phyloP scores from a whole-genome alignment of 768 basidiomycete genomes.

The Boletus rubescentipes region DNA sequence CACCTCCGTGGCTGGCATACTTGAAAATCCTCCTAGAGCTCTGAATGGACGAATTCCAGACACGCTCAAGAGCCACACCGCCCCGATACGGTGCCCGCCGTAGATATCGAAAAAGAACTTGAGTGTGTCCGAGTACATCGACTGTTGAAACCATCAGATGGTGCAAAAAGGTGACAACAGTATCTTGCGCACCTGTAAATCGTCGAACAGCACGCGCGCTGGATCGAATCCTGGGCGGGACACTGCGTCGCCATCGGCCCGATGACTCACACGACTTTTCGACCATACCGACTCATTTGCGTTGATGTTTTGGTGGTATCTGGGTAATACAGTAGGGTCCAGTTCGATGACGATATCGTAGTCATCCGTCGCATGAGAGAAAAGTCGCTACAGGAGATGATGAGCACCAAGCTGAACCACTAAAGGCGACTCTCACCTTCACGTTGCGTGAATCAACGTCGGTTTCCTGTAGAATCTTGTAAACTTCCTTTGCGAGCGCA shows the following conservation, averaged over 20 bases:
- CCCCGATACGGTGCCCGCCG: slow-evolving; percentile 78
- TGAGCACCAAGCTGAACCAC: background rate
- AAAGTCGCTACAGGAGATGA: slow-evolving; percentile 58
- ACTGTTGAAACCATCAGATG: slow-evolving; percentile 38
- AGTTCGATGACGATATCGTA: slow-evolving; percentile 87
- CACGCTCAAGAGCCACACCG: slow-evolving; percentile 81
- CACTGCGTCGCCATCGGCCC: slow-evolving; percentile 33
- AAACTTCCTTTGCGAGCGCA: slow-evolving; percentile 74
- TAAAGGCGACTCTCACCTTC: slow-evolving; percentile 44
- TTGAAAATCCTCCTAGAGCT: slow-evolving; percentile 80
- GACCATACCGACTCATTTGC: slow-evolving; percentile 50
- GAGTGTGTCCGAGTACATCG: slow-evolving; percentile 70
- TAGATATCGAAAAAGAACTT: slow-evolving; percentile 82
- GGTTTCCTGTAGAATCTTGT: slow-evolving; percentile 53
- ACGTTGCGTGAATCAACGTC: slow-evolving; percentile 54
- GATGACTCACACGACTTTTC: slow-evolving; percentile 26
- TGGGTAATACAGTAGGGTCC: slow-evolving; percentile 58
- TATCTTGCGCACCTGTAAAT: slow-evolving; percentile 63
- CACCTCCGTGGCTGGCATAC: slow-evolving; percentile 48
- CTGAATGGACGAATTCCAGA: slow-evolving; percentile 62
- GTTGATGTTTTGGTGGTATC: slow-evolving; percentile 70
- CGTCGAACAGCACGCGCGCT: slow-evolving; percentile 58
- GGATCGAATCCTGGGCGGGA: slow-evolving; percentile 81
- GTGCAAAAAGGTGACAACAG: background rate
- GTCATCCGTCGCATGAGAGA: slow-evolving; percentile 77